These are phyloP conservation scores for Dioszegia hungarica DNA, from an alignment of 768 basidiomycete species.

Conservation along the genomic window DNA sequence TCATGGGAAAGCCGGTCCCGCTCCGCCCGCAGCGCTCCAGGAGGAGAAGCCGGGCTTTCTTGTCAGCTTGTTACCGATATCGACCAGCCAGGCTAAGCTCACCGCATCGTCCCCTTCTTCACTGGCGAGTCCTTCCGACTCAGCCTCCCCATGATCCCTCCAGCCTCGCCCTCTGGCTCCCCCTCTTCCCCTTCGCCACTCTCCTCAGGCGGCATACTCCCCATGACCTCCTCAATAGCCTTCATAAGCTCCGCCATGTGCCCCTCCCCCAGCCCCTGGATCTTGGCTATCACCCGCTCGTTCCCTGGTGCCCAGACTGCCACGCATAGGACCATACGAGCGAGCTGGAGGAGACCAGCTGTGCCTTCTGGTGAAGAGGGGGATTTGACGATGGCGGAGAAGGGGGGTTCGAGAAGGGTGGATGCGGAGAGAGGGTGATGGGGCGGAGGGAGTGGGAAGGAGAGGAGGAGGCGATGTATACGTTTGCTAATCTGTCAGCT, in stretches of 20 bases:
- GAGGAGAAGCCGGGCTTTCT: slow-evolving; percentile 19
- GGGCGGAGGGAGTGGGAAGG: slow-evolving; percentile 32
- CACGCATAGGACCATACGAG: slow-evolving; percentile 75
- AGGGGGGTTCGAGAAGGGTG: slow-evolving; percentile 74
- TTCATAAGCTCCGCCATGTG: slow-evolving; percentile 89
- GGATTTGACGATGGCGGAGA: slow-evolving; percentile 79
- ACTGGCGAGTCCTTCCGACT: slow-evolving; percentile 2
- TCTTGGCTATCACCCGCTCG: slow-evolving; percentile 80
- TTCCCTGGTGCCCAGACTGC: slow-evolving; percentile 85
- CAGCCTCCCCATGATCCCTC: background rate
- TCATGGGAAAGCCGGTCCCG: slow-evolving; percentile 62
- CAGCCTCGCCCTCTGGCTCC: too few relatives aligned
- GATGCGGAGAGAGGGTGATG: slow-evolving; percentile 27
- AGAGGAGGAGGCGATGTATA: slow-evolving; percentile 36
- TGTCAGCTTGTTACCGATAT: too few relatives aligned
- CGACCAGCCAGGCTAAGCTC: background rate
- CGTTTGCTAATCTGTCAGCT: slow-evolving; percentile 29
- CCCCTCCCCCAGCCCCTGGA: slow-evolving; percentile 72
- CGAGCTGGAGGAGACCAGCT: slow-evolving; percentile 65
- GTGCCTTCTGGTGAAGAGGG: slow-evolving; percentile 53
- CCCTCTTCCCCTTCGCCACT: slow-evolving; percentile 10
- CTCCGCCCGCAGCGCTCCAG: slow-evolving; percentile 56
- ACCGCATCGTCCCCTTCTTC: background rate
- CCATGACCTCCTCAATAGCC: slow-evolving; percentile 70
- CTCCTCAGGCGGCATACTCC: slow-evolving; percentile 21